Evolutionary conservation across 768 basidiomycete genomes (phyloP).

Genomic region (Fomitopsis serialis): DNA sequence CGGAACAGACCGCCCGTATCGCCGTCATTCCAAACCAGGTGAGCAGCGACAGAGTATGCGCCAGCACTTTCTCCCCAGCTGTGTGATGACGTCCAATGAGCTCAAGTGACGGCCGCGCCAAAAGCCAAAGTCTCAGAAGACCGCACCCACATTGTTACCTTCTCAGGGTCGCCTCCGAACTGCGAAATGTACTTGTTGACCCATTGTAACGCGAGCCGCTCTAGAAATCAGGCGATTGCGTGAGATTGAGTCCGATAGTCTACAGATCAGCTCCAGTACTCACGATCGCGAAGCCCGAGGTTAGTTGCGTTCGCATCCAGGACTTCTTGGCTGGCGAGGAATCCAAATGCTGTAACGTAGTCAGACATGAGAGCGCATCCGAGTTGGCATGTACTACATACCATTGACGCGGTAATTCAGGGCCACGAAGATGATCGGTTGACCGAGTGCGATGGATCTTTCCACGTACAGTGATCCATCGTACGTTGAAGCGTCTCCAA

Average conservation of each 20-base stretch:
- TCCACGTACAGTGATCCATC: not conserved
- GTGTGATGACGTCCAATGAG: not conserved
- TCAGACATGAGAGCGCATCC: not conserved
- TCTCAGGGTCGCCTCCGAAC: conserved; percentile 33
- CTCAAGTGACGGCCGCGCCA: conserved; percentile 31
- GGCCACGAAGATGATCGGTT: conserved; percentile 46
- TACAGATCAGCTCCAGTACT: not conserved
- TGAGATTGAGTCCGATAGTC: no score
- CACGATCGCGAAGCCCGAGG: conserved; percentile 45
- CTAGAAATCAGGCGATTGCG: conserved; percentile 12
- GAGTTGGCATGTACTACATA: not conserved
- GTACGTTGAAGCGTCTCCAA: not conserved
- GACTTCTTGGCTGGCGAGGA: conserved; percentile 34
- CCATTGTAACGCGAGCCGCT: conserved; percentile 34
- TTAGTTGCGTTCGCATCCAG: conserved; percentile 33
- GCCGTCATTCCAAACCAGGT: conserved; percentile 19
- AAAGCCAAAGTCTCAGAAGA: not conserved
- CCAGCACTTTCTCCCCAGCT: conserved; percentile 34
- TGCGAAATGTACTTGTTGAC: conserved; percentile 17
- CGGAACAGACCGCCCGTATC: conserved; percentile 17
- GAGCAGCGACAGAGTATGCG: conserved; percentile 27
- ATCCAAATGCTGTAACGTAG: conserved; percentile 30
- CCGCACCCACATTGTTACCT: conserved; percentile 30
- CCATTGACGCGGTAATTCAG: conserved; percentile 38
- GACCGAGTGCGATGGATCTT: conserved; percentile 35